Evolutionary conservation across 1,139 yeast genomes (phyloP).

Genomic region (Schizosaccharomyces versatilis): DNA sequence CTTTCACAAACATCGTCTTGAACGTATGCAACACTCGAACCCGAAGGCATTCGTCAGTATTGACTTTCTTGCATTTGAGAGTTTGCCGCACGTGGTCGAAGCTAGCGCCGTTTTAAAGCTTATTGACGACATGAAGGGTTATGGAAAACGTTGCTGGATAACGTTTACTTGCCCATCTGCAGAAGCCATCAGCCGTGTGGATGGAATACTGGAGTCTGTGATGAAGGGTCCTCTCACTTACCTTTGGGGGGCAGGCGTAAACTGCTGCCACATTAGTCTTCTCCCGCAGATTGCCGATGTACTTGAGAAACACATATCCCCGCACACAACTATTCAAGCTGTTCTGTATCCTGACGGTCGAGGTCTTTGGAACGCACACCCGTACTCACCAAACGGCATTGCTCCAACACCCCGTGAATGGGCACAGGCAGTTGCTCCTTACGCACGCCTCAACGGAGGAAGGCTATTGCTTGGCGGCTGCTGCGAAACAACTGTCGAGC

Average conservation of each 20-base stretch:
- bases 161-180: background rate
- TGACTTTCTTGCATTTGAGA: background rate
- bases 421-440: background rate
- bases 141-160: constrained; percentile 1
- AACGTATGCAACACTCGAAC: background rate
- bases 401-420: background rate
- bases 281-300: background rate
- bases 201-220: background rate
- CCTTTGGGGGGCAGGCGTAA: background rate
- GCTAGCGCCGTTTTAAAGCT: background rate
- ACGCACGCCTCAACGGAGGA: background rate
- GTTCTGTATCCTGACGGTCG: constrained; percentile 2
- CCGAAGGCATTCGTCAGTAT: background rate
- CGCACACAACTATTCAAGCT: background rate
- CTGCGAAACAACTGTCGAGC: background rate
- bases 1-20: background rate
- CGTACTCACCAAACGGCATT: background rate
- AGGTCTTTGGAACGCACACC: background rate
- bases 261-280: constrained; percentile 1
- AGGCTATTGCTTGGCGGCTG: background rate
- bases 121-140: background rate
- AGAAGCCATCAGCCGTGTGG: background rate
- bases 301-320: background rate
- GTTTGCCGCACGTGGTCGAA: background rate
- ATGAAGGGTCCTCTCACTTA: background rate